Conservation (phyloP, 257 asterid species). For the Nicotiana tomentosiformis region DNA sequence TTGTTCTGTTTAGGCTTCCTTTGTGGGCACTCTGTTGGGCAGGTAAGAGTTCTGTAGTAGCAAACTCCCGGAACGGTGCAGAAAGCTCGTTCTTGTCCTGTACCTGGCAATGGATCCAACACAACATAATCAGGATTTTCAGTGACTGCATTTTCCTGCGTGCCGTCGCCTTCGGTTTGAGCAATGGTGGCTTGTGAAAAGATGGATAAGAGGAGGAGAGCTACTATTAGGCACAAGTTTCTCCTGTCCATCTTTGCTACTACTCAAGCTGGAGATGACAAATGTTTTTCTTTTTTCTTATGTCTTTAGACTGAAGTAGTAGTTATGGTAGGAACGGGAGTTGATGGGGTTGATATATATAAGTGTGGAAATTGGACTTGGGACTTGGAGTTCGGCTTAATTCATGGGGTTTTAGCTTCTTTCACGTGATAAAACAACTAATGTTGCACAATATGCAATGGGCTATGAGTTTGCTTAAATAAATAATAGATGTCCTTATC, state of each 20-base stretch:
- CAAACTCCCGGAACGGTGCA: slow-evolving; percentile 44
- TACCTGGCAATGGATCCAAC: slow-evolving; percentile 25
- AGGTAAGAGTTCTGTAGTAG: slow-evolving; percentile 33
- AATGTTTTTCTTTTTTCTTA: background rate
- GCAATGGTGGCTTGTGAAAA: slow-evolving; percentile 33
- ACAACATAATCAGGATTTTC: slow-evolving; percentile 23
- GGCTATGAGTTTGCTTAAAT: background rate
- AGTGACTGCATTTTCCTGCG: slow-evolving; percentile 26
- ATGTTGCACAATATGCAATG: slow-evolving; percentile 8
- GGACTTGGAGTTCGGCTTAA: slow-evolving; percentile 30
- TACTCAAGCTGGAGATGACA: background rate
- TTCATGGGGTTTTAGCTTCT: slow-evolving; percentile 16
- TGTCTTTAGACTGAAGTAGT: background rate
- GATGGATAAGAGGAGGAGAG: slow-evolving; percentile 33
- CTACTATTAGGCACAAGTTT: slow-evolving; percentile 24
- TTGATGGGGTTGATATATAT: slow-evolving; percentile 10
- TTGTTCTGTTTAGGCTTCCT: slow-evolving; percentile 60
- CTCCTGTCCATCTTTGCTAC: slow-evolving; percentile 29
- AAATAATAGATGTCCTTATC: background rate
- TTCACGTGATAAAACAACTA: slow-evolving; percentile 5
- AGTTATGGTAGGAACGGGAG: background rate
- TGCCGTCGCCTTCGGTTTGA: slow-evolving; percentile 33
- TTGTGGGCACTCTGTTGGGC: slow-evolving; percentile 48
- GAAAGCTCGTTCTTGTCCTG: slow-evolving; percentile 42
- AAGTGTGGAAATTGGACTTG: background rate